Evolutionary conservation across 2,329 filamentous ascomycete species (phyloP).

Genomic region (Botrytis fragariae): DNA sequence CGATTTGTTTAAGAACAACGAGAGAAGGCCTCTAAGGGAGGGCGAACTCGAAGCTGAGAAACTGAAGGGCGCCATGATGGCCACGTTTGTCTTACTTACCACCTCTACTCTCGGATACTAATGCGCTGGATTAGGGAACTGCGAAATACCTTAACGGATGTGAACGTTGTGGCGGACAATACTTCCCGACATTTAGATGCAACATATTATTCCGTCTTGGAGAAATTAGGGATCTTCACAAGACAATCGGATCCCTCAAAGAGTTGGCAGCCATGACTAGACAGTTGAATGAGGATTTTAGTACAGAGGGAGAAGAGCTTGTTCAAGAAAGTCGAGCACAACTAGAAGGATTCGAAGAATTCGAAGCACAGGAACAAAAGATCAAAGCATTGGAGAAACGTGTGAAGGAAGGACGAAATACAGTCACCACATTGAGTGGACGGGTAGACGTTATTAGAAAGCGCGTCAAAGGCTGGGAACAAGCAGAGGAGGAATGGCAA

Average conservation of each 20-base stretch:
- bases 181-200: constrained; percentile 68
- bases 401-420: constrained; percentile 58
- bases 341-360: constrained; percentile 58
- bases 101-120: constrained; percentile 10
- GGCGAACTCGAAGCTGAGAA: constrained; percentile 45
- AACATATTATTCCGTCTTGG: constrained; percentile 70
- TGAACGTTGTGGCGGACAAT: constrained; percentile 59
- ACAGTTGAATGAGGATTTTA: constrained; percentile 58
- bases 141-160: constrained; percentile 50
- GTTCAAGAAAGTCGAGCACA: constrained; percentile 53
- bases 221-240: constrained; percentile 64
- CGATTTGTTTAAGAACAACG: constrained; percentile 18
- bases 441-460: constrained; percentile 63
- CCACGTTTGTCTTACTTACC: constrained; percentile 41
- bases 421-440: constrained; percentile 57
- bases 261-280: constrained; percentile 63
- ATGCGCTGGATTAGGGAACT: constrained; percentile 45
- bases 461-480: constrained; percentile 66
- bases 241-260: constrained; percentile 62
- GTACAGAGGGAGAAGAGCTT: constrained; percentile 56
- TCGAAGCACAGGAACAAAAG: constrained; percentile 61
- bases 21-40: constrained; percentile 38
- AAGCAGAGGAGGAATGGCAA: constrained; percentile 64
- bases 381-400: constrained; percentile 62
- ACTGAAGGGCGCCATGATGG: constrained; percentile 42